Percentiles rank a stretch among this genome's conserved stretches.
These are phyloP conservation scores for Leucogyrophana mollusca DNA, from an alignment of 768 basidiomycete genomes.

Conservation along the genomic window DNA sequence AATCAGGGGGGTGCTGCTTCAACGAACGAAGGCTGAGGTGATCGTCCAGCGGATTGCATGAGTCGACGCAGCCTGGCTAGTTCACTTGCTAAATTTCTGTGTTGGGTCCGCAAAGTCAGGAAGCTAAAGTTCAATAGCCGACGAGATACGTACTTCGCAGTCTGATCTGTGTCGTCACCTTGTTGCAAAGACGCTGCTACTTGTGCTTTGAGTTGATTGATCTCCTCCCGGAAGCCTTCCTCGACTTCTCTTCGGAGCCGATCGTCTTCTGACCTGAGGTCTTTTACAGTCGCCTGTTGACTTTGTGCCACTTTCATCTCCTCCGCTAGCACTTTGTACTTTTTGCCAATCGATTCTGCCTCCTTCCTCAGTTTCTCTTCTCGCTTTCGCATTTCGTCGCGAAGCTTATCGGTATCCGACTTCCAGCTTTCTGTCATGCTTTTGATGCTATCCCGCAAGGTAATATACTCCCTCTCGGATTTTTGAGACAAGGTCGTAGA, in stretches of 20 bases:
- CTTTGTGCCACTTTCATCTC: slow-evolving; percentile 56
- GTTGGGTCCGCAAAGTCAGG: neutral
- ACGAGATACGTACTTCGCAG: slow-evolving; percentile 53
- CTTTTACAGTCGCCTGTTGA: slow-evolving; percentile 45
- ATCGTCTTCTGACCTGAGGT: slow-evolving; percentile 48
- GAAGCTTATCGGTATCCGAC: slow-evolving; percentile 65
- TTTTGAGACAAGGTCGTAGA: slow-evolving; percentile 77
- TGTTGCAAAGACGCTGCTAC: slow-evolving; percentile 54
- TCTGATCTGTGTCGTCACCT: slow-evolving; percentile 55
- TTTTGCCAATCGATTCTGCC: slow-evolving; percentile 64
- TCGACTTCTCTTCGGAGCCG: slow-evolving; percentile 57
- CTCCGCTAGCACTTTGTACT: slow-evolving; percentile 64
- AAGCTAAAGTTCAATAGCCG: neutral
- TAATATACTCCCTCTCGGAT: slow-evolving; percentile 80
- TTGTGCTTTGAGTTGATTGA: slow-evolving; percentile 49
- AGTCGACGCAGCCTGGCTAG: slow-evolving; percentile 68
- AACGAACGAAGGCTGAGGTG: slow-evolving; percentile 17
- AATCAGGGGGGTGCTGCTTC: neutral
- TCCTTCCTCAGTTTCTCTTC: slow-evolving; percentile 71
- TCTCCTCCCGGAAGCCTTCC: slow-evolving; percentile 56
- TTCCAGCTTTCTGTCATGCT: slow-evolving; percentile 73
- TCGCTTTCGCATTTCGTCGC: slow-evolving; percentile 71
- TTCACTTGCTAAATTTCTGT: slow-evolving; percentile 59
- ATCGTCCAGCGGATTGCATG: slow-evolving; percentile 56
- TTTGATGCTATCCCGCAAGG: slow-evolving; percentile 74